These are phyloP conservation scores for Ampelocalamus luodianensis DNA, from an alignment of 176 grass and related monocot genomes.

Conservation along the genomic window DNA sequence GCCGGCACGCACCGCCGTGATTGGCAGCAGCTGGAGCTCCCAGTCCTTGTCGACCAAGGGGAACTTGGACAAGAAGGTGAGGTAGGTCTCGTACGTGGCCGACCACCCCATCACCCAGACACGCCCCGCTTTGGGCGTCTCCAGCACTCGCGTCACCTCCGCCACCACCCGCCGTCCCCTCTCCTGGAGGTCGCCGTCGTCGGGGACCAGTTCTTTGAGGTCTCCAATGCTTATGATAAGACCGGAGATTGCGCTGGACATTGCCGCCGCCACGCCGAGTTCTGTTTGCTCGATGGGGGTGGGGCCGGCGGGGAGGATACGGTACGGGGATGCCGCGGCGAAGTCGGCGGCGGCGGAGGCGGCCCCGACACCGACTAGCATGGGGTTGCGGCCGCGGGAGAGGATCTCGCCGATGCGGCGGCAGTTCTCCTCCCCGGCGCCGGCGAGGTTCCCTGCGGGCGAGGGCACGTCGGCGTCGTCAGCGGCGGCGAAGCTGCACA, in stretches of 20 bases:
- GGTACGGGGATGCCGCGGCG: slow-evolving; percentile 42
- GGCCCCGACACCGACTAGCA: slow-evolving; percentile 87
- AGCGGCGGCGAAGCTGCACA: slow-evolving; percentile 72
- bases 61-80: slow-evolving; percentile 89
- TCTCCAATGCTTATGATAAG: slow-evolving; percentile 77
- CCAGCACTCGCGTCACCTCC: slow-evolving; percentile 82
- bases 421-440: slow-evolving; percentile 59
- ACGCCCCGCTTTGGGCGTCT: slow-evolving; percentile 51
- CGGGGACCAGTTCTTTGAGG: slow-evolving; percentile 70
- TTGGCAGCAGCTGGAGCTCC: slow-evolving; percentile 89
- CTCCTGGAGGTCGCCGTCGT: slow-evolving; percentile 45
- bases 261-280: slow-evolving; percentile 26
- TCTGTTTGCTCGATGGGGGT: slow-evolving; percentile 26
- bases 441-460: slow-evolving; percentile 34
- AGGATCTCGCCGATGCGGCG: slow-evolving; percentile 77
- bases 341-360: slow-evolving; percentile 67
- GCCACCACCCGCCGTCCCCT: slow-evolving; percentile 49
- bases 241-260: slow-evolving; percentile 21
- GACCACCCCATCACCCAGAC: slow-evolving; percentile 93
- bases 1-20: slow-evolving; percentile 55
- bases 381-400: slow-evolving; percentile 71
- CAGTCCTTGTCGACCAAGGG: slow-evolving; percentile 93
- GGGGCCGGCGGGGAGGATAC: slow-evolving; percentile 50
- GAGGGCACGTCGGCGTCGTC: slow-evolving; percentile 66
- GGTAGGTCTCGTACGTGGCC: slow-evolving; percentile 84